These are phyloP conservation scores for Macrocystidia cucumis DNA, from an alignment of 1,284 basidiomycete species.

Conservation along the genomic window DNA sequence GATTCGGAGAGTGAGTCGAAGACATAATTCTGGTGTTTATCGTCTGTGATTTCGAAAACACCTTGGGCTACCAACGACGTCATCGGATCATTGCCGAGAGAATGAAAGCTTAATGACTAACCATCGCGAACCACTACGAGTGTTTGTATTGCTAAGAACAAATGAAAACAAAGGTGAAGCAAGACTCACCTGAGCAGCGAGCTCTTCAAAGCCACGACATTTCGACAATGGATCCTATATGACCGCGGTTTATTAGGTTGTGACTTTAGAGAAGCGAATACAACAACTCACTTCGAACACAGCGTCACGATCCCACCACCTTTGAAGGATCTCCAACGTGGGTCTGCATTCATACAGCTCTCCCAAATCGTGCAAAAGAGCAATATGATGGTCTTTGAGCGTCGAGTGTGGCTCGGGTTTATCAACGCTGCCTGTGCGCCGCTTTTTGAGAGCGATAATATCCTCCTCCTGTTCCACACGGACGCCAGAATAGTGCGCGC, in stretches of 20 bases:
- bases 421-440: conserved; percentile 26
- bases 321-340: conserved; percentile 44
- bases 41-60: conserved; percentile 43
- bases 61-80: conserved; percentile 35
- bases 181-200: conserved; percentile 45
- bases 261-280: too few relatives aligned
- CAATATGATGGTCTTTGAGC: conserved; percentile 30
- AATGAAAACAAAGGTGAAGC: conserved; percentile 5
- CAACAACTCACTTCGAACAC: conserved; percentile 44
- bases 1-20: conserved; percentile 45
- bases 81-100: neutral
- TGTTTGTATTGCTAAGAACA: neutral
- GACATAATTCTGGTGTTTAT: conserved; percentile 47
- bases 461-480: conserved; percentile 29
- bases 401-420: conserved; percentile 21
- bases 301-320: conserved; percentile 52
- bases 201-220: conserved; percentile 44
- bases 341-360: conserved; percentile 56
- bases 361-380: conserved; percentile 43
- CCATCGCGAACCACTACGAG: conserved; percentile 63
- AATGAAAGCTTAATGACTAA: conserved; percentile 18
- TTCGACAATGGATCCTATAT: conserved; percentile 41
- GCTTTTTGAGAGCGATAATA: conserved; percentile 18
- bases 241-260: neutral
- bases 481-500: conserved; percentile 48